Evolutionary conservation across 148 eudicot species (phyloP).

Genomic region (Simmondsia chinensis): DNA sequence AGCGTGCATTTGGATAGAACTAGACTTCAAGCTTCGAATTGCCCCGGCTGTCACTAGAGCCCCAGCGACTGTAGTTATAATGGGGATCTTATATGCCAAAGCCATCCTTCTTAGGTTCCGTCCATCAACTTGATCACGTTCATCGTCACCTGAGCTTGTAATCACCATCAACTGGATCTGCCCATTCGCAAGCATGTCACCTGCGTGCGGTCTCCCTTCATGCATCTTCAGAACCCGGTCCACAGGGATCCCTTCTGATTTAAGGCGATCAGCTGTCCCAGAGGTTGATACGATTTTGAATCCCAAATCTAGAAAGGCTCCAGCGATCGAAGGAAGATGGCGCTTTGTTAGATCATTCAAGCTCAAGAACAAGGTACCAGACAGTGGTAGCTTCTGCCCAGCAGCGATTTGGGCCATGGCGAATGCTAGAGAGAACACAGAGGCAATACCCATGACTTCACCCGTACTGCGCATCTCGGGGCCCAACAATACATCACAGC

Average conservation of each 20-base stretch:
- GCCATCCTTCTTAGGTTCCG: slow-evolving; percentile 92
- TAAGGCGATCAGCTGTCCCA: slow-evolving; percentile 77
- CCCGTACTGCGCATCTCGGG: slow-evolving; percentile 99
- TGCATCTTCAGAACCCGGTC: slow-evolving; percentile 92
- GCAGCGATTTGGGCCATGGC: slow-evolving; percentile 92
- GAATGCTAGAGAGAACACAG: slow-evolving; percentile 56
- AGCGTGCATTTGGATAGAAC: slow-evolving; percentile 61
- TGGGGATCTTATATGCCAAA: slow-evolving; percentile 73
- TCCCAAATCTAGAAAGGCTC: slow-evolving; percentile 56
- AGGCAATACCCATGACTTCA: slow-evolving; percentile 90
- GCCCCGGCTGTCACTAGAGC: slow-evolving; percentile 84
- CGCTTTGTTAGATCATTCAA: slow-evolving; percentile 80
- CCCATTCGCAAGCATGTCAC: slow-evolving; percentile 84
- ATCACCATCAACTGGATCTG: slow-evolving; percentile 91
- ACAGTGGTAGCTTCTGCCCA: slow-evolving; percentile 76
- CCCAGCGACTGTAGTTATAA: slow-evolving; percentile 85
- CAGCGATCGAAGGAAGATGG: slow-evolving; percentile 61
- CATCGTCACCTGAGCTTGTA: slow-evolving; percentile 87
- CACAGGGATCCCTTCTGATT: slow-evolving; percentile 67
- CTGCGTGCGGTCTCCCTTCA: slow-evolving; percentile 96
- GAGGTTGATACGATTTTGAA: slow-evolving; percentile 69
- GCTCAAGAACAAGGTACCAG: slow-evolving; percentile 83
- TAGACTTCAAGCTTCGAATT: slow-evolving; percentile 64
- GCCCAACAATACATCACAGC: slow-evolving; percentile 82
- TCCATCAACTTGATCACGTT: slow-evolving; percentile 82